Conservation (phyloP, 108 stramenopile genomes). For the Pseudonitzschia delicatissima region DNA sequence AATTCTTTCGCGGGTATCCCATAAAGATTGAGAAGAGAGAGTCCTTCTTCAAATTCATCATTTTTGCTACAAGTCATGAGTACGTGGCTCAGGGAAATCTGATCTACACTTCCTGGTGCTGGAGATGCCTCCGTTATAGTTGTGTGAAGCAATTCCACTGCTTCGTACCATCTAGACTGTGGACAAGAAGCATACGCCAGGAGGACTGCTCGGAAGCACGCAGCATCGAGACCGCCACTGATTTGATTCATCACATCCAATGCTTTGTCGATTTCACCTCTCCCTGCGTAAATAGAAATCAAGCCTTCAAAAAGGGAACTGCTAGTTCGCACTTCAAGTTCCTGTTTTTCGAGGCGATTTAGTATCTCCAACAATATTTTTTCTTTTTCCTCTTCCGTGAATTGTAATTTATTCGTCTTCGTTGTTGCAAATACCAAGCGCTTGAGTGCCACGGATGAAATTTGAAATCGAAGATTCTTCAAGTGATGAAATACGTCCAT, state of each 20-base stretch:
- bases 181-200: slow-evolving; percentile 40
- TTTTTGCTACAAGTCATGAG: slow-evolving; percentile 45
- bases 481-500: slow-evolving; percentile 50
- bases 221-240: slow-evolving; percentile 41
- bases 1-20: slow-evolving; percentile 20
- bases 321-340: slow-evolving; percentile 17
- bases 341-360: slow-evolving; percentile 4
- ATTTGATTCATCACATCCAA: slow-evolving; percentile 42
- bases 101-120: slow-evolving; percentile 48
- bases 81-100: slow-evolving; percentile 46
- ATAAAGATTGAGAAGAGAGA: slow-evolving; percentile 62
- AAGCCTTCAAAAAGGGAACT: slow-evolving; percentile 54
- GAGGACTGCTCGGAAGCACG: slow-evolving; percentile 62
- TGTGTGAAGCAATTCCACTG: slow-evolving; percentile 50
- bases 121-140: slow-evolving; percentile 40
- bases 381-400: slow-evolving; percentile 11
- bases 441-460: not conserved
- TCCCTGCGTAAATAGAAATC: slow-evolving; percentile 44
- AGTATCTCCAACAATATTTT: slow-evolving; percentile 13
- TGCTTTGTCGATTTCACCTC: slow-evolving; percentile 39
- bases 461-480: slow-evolving; percentile 20
- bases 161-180: slow-evolving; percentile 50
- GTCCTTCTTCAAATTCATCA: slow-evolving; percentile 54
- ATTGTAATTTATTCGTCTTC: not conserved
- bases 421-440: slow-evolving; percentile 12